phyloP scores from a whole-genome alignment of 2,329 filamentous ascomycete species.

The Fusarium sp. region DNA sequence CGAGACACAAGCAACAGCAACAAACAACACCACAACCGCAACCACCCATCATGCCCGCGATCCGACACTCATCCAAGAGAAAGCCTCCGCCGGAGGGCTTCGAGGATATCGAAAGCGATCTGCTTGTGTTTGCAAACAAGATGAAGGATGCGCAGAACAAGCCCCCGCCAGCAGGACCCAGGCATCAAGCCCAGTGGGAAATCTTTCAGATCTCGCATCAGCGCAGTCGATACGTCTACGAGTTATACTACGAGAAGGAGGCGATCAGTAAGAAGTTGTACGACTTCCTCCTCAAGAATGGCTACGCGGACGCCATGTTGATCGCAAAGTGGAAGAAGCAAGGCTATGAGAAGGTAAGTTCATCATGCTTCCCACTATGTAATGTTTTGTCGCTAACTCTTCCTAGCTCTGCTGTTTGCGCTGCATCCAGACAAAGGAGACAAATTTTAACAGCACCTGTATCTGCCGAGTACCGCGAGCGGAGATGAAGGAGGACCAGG shows the following conservation, averaged over 20 bases:
- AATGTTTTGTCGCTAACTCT: conserved; percentile 38
- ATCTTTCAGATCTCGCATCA: conserved; percentile 98
- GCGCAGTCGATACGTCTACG: conserved; percentile 92
- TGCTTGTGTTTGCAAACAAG: conserved; percentile 87
- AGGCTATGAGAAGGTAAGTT: conserved; percentile 91
- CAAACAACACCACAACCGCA: conserved; percentile 3
- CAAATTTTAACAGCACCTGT: conserved; percentile 97
- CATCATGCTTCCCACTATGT: background rate
- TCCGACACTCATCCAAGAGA: conserved; percentile 79
- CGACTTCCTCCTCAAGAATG: conserved; percentile 96
- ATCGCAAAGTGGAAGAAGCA: conserved; percentile 99
- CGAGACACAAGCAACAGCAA: background rate
- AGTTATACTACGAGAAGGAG: conserved; percentile 97
- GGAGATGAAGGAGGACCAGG: conserved; percentile 89
- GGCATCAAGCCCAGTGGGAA: conserved; percentile 94
- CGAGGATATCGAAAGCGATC: conserved; percentile 87
- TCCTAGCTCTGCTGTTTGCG: conserved; percentile 87
- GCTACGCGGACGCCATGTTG: conserved; percentile 92
- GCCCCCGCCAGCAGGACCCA: conserved; percentile 80
- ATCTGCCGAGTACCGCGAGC: conserved; percentile 94
- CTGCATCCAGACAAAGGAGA: conserved; percentile 99
- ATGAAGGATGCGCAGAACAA: conserved; percentile 97
- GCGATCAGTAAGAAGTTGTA: conserved; percentile 93
- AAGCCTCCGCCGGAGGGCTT: conserved; percentile 90
- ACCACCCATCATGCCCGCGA: conserved; percentile 73